Conservation (phyloP, 2,329 filamentous ascomycete genomes). For the Penicillium sp. region DNA sequence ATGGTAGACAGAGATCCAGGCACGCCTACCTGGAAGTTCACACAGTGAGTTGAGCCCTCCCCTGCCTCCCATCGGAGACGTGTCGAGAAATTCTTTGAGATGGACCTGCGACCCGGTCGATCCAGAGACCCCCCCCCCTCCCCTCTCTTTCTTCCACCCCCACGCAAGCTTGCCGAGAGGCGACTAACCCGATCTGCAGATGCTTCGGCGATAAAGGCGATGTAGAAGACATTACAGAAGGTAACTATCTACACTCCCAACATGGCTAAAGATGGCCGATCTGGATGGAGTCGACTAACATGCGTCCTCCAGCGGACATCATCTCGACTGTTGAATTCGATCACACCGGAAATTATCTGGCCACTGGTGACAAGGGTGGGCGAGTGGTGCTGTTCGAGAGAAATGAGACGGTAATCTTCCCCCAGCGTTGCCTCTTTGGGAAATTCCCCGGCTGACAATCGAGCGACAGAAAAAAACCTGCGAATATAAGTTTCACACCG, state of each 20-base stretch:
- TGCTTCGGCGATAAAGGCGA: conserved; percentile 99
- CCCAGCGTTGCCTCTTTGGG: background rate
- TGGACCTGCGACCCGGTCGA: background rate
- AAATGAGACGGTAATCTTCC: conserved; percentile 77
- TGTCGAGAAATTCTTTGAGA: background rate
- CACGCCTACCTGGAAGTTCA: conserved; percentile 99
- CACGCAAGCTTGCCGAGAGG: background rate
- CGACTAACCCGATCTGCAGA: conserved; percentile 51
- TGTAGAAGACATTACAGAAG: conserved; percentile 95
- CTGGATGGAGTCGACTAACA: conserved; percentile 13
- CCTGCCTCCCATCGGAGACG: conserved; percentile 1
- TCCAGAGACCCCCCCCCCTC: background rate
- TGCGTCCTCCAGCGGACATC: conserved; percentile 46
- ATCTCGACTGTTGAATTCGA: conserved; percentile 56
- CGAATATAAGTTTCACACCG: conserved; percentile 99
- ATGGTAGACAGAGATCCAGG: conserved; percentile 96
- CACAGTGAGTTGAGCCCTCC: conserved; percentile 73
- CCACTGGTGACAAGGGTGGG: conserved; percentile 55
- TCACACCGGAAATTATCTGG: conserved; percentile 54
- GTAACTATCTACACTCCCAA: conserved; percentile 48
- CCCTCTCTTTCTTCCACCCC: too few relatives aligned
- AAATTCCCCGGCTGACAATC: conserved; percentile 34
- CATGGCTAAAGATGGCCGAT: conserved; percentile 7
- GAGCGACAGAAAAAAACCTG: conserved; percentile 89
- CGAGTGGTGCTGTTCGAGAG: conserved; percentile 60